Evolutionary conservation across 441 rosid species (phyloP).

Genomic region (Populus hybrid): DNA sequence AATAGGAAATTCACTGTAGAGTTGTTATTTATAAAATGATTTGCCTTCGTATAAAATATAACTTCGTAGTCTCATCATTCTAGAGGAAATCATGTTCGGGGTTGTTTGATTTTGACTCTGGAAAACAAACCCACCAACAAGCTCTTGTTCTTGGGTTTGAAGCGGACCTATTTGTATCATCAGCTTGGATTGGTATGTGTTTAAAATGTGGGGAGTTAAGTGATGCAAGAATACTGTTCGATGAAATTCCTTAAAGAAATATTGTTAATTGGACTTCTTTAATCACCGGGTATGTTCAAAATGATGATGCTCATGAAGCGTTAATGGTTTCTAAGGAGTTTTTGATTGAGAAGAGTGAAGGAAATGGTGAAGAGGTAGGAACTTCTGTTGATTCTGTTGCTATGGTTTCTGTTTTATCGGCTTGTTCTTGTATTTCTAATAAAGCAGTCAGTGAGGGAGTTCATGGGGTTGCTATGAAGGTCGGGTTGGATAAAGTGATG

Average conservation of each 20-base stretch:
- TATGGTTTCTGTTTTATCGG: slow-evolving; percentile 64
- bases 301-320: slow-evolving; percentile 48
- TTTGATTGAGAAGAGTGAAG: slow-evolving; percentile 42
- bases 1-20: too few relatives aligned
- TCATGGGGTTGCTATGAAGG: slow-evolving; percentile 59
- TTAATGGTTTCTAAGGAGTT: slow-evolving; percentile 61
- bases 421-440: slow-evolving; percentile 53
- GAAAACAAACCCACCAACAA: slow-evolving; percentile 77
- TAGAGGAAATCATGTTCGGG: slow-evolving; percentile 63
- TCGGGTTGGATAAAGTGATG: slow-evolving; percentile 50
- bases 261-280: slow-evolving; percentile 54
- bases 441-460: slow-evolving; percentile 46
- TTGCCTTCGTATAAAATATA: too few relatives aligned
- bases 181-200: slow-evolving; percentile 47
- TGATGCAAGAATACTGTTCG: slow-evolving; percentile 51
- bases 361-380: slow-evolving; percentile 21
- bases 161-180: slow-evolving; percentile 44
- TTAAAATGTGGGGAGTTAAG: slow-evolving; percentile 45
- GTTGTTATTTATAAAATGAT: too few relatives aligned
- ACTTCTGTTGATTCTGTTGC: slow-evolving; percentile 58
- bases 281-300: slow-evolving; percentile 61
- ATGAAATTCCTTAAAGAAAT: slow-evolving; percentile 52
- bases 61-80: too few relatives aligned
- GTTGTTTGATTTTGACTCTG: slow-evolving; percentile 59
- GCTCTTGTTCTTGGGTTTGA: slow-evolving; percentile 62